These are phyloP conservation scores for Sisymbrium irio DNA, from an alignment of 345 rosid genomes.

Conservation along the genomic window DNA sequence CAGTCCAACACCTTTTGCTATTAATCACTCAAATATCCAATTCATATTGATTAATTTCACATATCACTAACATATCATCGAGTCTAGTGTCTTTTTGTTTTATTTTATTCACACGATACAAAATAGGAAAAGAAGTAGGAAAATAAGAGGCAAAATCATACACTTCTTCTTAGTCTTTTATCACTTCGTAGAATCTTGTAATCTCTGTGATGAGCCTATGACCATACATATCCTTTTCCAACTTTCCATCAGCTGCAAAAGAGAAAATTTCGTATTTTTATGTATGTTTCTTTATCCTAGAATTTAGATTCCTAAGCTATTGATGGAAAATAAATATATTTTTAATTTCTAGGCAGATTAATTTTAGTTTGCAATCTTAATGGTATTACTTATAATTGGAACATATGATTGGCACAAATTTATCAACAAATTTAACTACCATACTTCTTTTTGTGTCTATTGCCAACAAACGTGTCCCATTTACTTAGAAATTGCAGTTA, in stretches of 20 bases:
- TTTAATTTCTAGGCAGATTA: too few species aligned
- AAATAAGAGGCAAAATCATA: constrained; percentile 6
- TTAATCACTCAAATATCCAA: neutral
- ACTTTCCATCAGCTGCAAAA: neutral
- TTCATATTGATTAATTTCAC: neutral
- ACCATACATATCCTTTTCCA: neutral
- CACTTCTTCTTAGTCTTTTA: neutral
- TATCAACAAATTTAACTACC: too few species aligned
- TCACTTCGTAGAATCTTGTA: neutral
- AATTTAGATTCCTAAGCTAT: neutral
- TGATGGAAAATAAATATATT: neutral
- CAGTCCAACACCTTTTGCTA: neutral
- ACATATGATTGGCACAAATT: too few species aligned
- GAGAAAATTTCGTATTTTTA: neutral
- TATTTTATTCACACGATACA: neutral
- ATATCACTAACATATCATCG: neutral
- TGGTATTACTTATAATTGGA: too few species aligned
- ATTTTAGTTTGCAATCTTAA: too few species aligned
- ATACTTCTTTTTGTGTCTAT: too few species aligned
- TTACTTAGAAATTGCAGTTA: too few species aligned
- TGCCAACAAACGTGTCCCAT: too few species aligned
- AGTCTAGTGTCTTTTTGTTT: neutral
- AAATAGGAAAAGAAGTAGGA: neutral
- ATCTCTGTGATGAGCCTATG: neutral
- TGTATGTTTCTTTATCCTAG: neutral